phyloP scores from a whole-genome alignment of 164 flowering plant genomes.

The Echeveria elegans region DNA sequence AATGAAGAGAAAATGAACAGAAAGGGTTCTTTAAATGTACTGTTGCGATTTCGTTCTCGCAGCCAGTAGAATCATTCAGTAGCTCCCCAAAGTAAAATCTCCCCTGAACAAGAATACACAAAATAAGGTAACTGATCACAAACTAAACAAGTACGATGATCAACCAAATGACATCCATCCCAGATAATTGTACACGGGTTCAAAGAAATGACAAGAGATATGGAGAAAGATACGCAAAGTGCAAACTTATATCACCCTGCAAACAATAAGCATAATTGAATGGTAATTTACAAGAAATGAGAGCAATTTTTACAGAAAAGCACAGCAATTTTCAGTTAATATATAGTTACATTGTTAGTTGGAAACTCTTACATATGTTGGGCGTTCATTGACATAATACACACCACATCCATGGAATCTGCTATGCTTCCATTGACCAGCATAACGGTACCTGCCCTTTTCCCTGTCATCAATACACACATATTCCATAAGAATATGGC shows the following conservation, averaged over 20 bases:
- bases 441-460: constrained; percentile 83
- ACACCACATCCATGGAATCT: constrained; percentile 98
- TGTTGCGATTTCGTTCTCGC: constrained; percentile 56
- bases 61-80: constrained; percentile 48
- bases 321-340: not conserved
- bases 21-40: constrained; percentile 27
- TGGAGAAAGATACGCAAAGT: not conserved
- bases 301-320: not conserved
- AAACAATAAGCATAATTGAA: not conserved
- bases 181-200: not conserved
- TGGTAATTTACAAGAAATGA: not conserved
- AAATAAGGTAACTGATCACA: not conserved
- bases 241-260: not conserved
- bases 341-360: not conserved
- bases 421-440: constrained; percentile 96
- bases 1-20: not conserved
- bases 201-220: not conserved
- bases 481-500: not conserved
- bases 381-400: constrained; percentile 74
- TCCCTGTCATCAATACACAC: constrained; percentile 46
- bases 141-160: not conserved
- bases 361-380: constrained; percentile 45
- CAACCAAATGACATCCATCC: not conserved
- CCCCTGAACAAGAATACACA: constrained; percentile 40
- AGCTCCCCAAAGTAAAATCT: constrained; percentile 88